phyloP scores from a whole-genome alignment of 148 eudicot genomes.

The Spergularia marina region DNA sequence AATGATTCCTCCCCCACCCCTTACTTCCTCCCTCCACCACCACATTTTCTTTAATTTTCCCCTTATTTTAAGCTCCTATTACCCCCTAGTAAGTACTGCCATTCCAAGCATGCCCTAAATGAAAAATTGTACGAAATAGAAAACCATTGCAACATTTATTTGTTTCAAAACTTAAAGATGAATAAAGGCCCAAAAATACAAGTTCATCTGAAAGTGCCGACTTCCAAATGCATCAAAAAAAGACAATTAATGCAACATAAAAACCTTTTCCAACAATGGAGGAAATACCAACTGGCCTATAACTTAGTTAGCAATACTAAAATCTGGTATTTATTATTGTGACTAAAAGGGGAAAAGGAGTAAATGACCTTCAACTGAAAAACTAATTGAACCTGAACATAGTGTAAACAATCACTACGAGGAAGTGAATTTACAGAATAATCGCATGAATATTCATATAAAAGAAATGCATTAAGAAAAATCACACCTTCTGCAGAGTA shows the following conservation, averaged over 20 bases:
- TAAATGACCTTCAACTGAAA: too few species aligned
- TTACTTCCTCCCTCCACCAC: too few species aligned
- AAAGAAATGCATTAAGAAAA: slow-evolving; percentile 1
- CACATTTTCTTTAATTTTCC: too few species aligned
- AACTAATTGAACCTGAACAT: too few species aligned
- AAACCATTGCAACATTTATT: not conserved
- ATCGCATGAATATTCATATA: not conserved
- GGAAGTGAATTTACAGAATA: slow-evolving; percentile 5
- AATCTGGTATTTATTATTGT: not conserved
- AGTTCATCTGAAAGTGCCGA: not conserved
- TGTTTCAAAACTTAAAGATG: not conserved
- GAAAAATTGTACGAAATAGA: too few species aligned
- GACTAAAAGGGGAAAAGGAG: not conserved
- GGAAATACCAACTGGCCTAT: not conserved
- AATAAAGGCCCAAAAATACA: not conserved
- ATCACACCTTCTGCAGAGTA: slow-evolving; percentile 67
- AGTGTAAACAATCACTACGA: not conserved
- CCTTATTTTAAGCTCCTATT: too few species aligned
- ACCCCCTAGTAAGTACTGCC: too few species aligned
- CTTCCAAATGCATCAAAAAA: not conserved
- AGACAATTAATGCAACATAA: not conserved
- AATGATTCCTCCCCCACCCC: too few species aligned
- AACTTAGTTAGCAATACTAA: not conserved
- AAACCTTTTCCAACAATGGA: not conserved
- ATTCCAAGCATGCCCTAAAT: too few species aligned